phyloP scores from a whole-genome alignment of 1,284 basidiomycete species.

The Schizopora paradoxa region DNA sequence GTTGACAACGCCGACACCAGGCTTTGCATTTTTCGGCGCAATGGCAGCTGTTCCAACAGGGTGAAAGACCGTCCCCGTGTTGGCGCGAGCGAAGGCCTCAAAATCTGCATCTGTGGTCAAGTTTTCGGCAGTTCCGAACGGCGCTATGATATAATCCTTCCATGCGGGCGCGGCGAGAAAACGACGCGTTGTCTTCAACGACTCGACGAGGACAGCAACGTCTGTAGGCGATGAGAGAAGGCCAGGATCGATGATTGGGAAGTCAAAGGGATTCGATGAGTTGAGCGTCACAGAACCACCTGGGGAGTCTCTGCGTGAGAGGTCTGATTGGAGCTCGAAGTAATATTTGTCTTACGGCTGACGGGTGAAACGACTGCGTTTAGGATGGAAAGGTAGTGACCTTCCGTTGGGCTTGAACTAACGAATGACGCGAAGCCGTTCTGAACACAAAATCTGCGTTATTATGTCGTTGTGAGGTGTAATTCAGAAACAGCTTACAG shows the following conservation, averaged over 20 bases:
- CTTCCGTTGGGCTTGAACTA: background rate
- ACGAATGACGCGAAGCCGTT: conserved; percentile 22
- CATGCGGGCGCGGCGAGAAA: conserved; percentile 24
- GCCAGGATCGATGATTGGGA: background rate
- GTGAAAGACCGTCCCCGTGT: conserved; percentile 36
- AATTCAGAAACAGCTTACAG: conserved; percentile 25
- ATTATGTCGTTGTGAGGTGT: conserved; percentile 22
- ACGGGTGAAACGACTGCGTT: background rate
- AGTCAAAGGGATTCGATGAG: background rate
- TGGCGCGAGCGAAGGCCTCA: conserved; percentile 31
- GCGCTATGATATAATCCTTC: conserved; percentile 6
- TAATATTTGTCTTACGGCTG: background rate
- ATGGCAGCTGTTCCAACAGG: conserved; percentile 30
- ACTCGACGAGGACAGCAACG: background rate
- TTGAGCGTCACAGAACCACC: background rate
- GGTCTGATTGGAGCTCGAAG: background rate
- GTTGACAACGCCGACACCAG: conserved; percentile 27
- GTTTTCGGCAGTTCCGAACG: conserved; percentile 9
- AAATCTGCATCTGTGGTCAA: conserved; percentile 34
- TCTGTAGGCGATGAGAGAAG: background rate
- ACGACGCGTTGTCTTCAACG: conserved; percentile 25
- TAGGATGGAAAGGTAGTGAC: background rate
- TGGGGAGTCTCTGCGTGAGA: background rate
- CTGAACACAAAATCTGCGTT: conserved; percentile 18
- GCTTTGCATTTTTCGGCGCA: conserved; percentile 15